A percentile compares a stretch with the other conserved stretches of the same genome.
Conservation (phyloP, 1,284 basidiomycete genomes). For the Malassezia brasiliensis region DNA sequence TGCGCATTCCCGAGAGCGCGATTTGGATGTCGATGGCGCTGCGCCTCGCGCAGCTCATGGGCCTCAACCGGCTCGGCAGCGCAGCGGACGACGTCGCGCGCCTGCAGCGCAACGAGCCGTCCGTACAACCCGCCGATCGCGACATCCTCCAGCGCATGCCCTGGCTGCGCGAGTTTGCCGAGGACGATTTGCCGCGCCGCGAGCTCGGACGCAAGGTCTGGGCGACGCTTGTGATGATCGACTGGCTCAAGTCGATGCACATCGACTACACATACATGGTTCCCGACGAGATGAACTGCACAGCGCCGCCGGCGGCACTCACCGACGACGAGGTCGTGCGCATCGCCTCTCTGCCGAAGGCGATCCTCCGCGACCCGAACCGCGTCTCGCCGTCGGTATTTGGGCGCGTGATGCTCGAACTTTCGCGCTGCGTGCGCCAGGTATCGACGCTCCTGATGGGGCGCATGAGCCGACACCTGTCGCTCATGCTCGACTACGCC, state of each 20-base stretch:
- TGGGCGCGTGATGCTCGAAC: not conserved
- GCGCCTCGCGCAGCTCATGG: not conserved
- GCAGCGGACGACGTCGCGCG: not conserved
- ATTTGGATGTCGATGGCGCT: not conserved
- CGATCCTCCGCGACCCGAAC: not conserved
- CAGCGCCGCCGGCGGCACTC: not conserved
- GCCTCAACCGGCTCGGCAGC: slow-evolving; percentile 1
- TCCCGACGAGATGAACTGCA: slow-evolving; percentile 2
- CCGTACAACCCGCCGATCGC: not conserved
- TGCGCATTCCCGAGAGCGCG: not conserved
- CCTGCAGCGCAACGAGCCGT: not conserved
- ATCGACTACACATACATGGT: slow-evolving; percentile 1
- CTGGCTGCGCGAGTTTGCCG: not conserved
- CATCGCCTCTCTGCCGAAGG: not conserved
- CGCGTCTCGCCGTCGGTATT: not conserved
- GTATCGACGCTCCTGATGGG: no score
- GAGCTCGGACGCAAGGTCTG: slow-evolving; percentile 6
- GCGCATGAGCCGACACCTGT: not conserved
- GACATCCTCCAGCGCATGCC: not conserved
- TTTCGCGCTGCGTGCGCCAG: not conserved
- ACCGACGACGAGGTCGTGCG: slow-evolving; percentile 3
- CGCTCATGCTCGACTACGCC: not conserved
- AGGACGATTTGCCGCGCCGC: not conserved
- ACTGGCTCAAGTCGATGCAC: slow-evolving; percentile 1
- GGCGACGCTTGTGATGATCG: not conserved